Evolutionary conservation across 148 eudicot species (phyloP), one percentile per base, ranked within the genome.

Genomic region (Arbutus unedo): DNA sequence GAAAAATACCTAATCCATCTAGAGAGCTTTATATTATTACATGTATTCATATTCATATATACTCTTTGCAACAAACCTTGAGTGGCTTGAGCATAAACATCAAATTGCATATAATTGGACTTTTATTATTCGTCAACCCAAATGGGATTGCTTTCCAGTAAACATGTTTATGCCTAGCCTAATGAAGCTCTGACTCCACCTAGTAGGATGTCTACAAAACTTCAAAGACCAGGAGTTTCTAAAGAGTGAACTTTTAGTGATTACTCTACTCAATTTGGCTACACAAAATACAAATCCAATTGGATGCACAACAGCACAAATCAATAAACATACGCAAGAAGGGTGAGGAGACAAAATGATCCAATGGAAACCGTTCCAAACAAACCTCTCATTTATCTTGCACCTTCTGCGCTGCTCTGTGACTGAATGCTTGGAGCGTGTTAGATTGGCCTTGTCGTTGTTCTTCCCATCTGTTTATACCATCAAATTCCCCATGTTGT

Each of bases 351-450:
- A 14, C 6, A 57, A 77, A 18, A 68, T 4, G 45, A 59, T 11
- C 49, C 19, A 49, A 53, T 1, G 53, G 38, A 3, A 76, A 18
- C 25, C 41, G 78, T 48, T 18, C 51, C 15, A 83, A 74, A 86
- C 77, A 70, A 82, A 81, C 98, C 98, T 95, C 90, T 93, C 98
- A 84, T 93, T 95, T 82, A 93, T 95, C 91, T 93, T 95, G 91
- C 98, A 91, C 89, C 98, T 90, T 21, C 98, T 85, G 6, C 98
- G 94, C 85, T 95, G 98, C 86, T 95, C 98, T 0, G 98, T 95
- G 23, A 95, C 98, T 0, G 98, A 95, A 85, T 93, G 98, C 85
- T 95, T 93, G 15, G 98, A 95, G 74, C 98, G 88, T 25, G 86
- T 89, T 18, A 90, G 93, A 84, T 71, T 90, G 48, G 90, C 89